Evolutionary conservation across 768 basidiomycete species (phyloP).

Genomic region (Leccinum obscurum): DNA sequence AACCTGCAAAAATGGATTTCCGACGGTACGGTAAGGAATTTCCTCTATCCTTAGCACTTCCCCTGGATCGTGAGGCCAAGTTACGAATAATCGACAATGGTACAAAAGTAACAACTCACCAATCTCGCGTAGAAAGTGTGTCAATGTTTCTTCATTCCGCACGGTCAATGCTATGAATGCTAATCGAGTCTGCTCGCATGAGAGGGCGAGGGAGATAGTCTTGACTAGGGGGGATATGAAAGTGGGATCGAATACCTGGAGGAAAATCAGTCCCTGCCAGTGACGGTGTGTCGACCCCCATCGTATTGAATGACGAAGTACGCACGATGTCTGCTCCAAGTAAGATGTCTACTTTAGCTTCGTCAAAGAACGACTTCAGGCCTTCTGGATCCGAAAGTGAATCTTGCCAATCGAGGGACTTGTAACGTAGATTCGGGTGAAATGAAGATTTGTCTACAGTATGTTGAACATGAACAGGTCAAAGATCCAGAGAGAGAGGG

Average conservation of each 20-base stretch:
- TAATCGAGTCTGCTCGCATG: constrained; percentile 14
- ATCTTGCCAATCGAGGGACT: constrained; percentile 65
- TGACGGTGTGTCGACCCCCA: background rate
- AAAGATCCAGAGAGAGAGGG: background rate
- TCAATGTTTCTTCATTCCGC: constrained; percentile 55
- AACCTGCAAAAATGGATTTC: constrained; percentile 25
- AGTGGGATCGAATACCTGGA: constrained; percentile 66
- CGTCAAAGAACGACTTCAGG: constrained; percentile 32
- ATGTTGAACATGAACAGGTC: background rate
- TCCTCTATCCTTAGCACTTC: constrained; percentile 28
- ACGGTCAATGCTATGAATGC: constrained; percentile 44
- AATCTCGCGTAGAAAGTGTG: constrained; percentile 42
- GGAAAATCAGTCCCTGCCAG: background rate
- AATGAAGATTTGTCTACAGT: constrained; percentile 53
- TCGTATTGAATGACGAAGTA: background rate
- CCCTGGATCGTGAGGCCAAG: constrained; percentile 11
- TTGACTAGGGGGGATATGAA: constrained; percentile 58
- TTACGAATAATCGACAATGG: background rate
- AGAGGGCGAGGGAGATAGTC: constrained; percentile 41
- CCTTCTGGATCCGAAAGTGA: constrained; percentile 40
- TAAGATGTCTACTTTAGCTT: constrained; percentile 54
- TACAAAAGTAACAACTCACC: constrained; percentile 19
- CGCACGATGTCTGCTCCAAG: constrained; percentile 71
- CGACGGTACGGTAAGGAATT: constrained; percentile 17
- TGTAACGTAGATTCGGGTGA: constrained; percentile 46